phyloP scores from a whole-genome alignment of 805 yeast species.

The Suhomyces sp. region DNA sequence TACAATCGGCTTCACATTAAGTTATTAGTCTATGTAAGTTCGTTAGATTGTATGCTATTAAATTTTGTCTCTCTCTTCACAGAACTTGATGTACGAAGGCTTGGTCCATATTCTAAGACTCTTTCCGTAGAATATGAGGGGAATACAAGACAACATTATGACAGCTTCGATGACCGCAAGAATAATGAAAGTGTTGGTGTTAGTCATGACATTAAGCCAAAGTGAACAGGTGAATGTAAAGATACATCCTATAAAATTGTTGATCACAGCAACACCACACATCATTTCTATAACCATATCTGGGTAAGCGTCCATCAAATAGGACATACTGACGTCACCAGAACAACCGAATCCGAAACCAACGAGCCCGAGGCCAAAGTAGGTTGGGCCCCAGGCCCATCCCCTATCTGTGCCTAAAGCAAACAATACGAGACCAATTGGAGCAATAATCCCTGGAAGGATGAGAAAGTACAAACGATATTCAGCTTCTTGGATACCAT shows the following conservation, averaged over 20 bases:
- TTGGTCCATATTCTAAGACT: conserved; percentile 57
- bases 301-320: conserved; percentile 67
- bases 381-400: conserved; percentile 55
- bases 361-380: conserved; percentile 61
- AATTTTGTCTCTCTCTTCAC: conserved; percentile 36
- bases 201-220: conserved; percentile 58
- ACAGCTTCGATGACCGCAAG: conserved; percentile 59
- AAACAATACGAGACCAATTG: conserved; percentile 62
- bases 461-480: conserved; percentile 58
- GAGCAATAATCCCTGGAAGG: conserved; percentile 56
- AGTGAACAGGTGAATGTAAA: conserved; percentile 65
- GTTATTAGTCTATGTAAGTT: neutral
- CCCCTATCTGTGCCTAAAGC: conserved; percentile 61
- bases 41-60: no score
- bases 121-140: conserved; percentile 62
- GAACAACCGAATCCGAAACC: conserved; percentile 72
- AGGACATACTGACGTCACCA: conserved; percentile 69
- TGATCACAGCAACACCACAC: conserved; percentile 67
- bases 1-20: no score
- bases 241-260: conserved; percentile 62
- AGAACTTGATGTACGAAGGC: conserved; percentile 51
- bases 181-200: conserved; percentile 57
- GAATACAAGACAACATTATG: conserved; percentile 56
- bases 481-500: conserved; percentile 66
- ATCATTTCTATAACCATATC: conserved; percentile 69